These are phyloP conservation scores for Globisporangium lucens DNA, from an alignment of 352 stramenopile species.

Conservation along the genomic window DNA sequence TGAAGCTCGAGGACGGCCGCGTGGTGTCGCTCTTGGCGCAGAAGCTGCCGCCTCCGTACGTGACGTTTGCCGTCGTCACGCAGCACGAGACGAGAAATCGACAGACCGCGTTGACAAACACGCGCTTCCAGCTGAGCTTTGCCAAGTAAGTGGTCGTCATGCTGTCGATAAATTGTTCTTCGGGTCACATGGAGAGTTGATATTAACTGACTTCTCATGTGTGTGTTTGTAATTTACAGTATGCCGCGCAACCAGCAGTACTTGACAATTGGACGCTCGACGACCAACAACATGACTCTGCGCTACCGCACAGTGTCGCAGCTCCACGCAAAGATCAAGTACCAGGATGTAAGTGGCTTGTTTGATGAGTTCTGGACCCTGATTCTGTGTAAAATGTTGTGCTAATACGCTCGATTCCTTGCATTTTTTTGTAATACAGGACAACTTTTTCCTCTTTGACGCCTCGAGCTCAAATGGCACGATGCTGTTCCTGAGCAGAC, in stretches of 20 bases:
- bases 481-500: slow-evolving; percentile 81
- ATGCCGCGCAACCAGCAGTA: slow-evolving; percentile 70
- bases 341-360: slow-evolving; percentile 59
- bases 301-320: slow-evolving; percentile 85
- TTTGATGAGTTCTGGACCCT: background rate
- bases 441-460: slow-evolving; percentile 76
- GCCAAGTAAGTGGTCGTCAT: slow-evolving; percentile 56
- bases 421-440: slow-evolving; percentile 27
- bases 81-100: slow-evolving; percentile 85
- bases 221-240: slow-evolving; percentile 9
- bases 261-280: slow-evolving; percentile 76
- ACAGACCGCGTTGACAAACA: slow-evolving; percentile 86
- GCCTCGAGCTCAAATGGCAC: slow-evolving; percentile 80
- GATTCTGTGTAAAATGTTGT: background rate
- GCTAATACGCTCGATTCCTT: background rate
- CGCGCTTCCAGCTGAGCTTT: slow-evolving; percentile 91
- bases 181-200: background rate
- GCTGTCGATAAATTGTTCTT: background rate
- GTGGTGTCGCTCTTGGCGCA: slow-evolving; percentile 85
- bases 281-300: slow-evolving; percentile 84
- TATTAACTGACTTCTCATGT: slow-evolving; percentile 5
- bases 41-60: slow-evolving; percentile 85
- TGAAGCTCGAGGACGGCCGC: slow-evolving; percentile 82
- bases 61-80: slow-evolving; percentile 90
- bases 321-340: slow-evolving; percentile 80